A percentile compares a stretch with the other conserved stretches of the same genome.
phyloP scores from a whole-genome alignment of 306 rosid genomes.

The Herpetospermum pedunculosum region DNA sequence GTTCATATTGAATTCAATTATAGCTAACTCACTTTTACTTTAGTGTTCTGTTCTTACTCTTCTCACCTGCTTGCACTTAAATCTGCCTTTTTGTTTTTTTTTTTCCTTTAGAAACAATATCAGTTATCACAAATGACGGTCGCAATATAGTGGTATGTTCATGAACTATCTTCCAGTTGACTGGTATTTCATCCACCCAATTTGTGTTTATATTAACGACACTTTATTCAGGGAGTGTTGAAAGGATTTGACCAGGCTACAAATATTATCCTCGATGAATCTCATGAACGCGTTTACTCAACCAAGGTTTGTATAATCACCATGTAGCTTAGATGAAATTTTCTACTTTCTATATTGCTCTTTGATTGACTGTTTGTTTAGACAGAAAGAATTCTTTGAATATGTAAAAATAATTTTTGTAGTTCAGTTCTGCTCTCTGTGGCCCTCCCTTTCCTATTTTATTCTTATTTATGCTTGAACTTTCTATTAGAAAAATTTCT shows the following conservation, averaged over 20 bases:
- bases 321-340: not conserved
- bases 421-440: not conserved
- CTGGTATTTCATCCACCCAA: not conserved
- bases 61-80: not conserved
- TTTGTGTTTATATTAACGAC: not conserved
- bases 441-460: not conserved
- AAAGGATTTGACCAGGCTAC: constrained; percentile 99
- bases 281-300: constrained; percentile 90
- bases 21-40: not conserved
- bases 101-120: constrained; percentile 65
- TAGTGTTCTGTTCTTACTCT: not conserved
- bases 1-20: not conserved
- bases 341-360: not conserved
- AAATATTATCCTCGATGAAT: constrained; percentile 94
- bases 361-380: not conserved
- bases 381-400: not conserved
- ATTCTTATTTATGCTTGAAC: not conserved
- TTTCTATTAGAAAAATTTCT: not conserved
- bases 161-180: not conserved
- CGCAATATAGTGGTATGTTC: constrained; percentile 80
- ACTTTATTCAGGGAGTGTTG: constrained; percentile 53
- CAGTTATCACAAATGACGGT: constrained; percentile 88
- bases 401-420: not conserved
- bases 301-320: constrained; percentile 51
- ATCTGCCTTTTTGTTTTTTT: not conserved